Conservation (phyloP, 2,329 filamentous ascomycete species). For the Dendrostoma leiphaemia region DNA sequence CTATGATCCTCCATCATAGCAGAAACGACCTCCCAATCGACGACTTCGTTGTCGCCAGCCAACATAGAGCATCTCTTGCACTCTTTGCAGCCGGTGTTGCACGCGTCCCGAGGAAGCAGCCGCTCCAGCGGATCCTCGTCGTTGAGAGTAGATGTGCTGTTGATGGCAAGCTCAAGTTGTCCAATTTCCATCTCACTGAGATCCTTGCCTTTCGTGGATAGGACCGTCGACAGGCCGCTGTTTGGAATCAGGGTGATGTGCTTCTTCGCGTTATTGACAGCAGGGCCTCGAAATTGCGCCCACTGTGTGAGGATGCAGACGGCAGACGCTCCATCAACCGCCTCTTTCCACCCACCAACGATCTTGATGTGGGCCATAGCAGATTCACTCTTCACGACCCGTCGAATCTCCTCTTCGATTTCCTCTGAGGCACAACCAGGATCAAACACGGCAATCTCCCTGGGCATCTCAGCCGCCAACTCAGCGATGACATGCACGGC, state of each 20-base stretch:
- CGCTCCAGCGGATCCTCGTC: slow-evolving; percentile 5
- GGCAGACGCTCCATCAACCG: slow-evolving; percentile 43
- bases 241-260: neutral
- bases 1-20: slow-evolving; percentile 19
- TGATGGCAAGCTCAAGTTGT: slow-evolving; percentile 23
- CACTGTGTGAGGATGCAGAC: slow-evolving; percentile 52
- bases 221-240: neutral
- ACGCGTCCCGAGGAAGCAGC: neutral
- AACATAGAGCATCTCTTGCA: slow-evolving; percentile 10
- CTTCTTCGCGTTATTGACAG: slow-evolving; percentile 17
- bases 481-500: slow-evolving; percentile 51
- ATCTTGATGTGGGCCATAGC: slow-evolving; percentile 34
- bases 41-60: slow-evolving; percentile 12
- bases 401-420: slow-evolving; percentile 27
- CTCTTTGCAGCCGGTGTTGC: slow-evolving; percentile 9
- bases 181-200: slow-evolving; percentile 28
- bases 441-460: slow-evolving; percentile 52
- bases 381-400: slow-evolving; percentile 25
- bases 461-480: slow-evolving; percentile 47
- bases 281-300: slow-evolving; percentile 45
- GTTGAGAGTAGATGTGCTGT: slow-evolving; percentile 15
- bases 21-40: slow-evolving; percentile 17
- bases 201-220: slow-evolving; percentile 3
- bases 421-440: slow-evolving; percentile 38
- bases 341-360: slow-evolving; percentile 39